Percentiles rank a stretch among this genome's conserved stretches.
These are phyloP conservation scores for Salmacisia buchloeana DNA, from an alignment of 1,284 basidiomycete species.

Conservation along the genomic window DNA sequence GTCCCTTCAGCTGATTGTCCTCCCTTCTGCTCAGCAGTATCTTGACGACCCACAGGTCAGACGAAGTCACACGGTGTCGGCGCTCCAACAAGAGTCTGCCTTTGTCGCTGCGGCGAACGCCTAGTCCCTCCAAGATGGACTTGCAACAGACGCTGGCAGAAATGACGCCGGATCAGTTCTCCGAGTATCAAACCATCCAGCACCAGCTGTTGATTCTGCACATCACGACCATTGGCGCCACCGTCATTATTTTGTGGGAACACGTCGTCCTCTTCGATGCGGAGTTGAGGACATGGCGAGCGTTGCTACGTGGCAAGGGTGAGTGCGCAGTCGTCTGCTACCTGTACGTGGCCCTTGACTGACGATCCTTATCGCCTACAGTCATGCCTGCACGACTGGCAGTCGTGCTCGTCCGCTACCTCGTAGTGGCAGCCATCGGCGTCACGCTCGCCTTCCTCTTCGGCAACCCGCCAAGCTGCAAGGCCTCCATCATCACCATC, in stretches of 20 bases:
- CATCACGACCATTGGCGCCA: not conserved
- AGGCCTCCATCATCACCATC: not conserved
- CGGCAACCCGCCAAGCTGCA: not conserved
- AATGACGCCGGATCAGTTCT: not conserved
- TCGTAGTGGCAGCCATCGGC: not conserved
- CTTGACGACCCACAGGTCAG: no score
- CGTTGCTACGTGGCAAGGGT: not conserved
- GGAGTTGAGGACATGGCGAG: slow-evolving; percentile 1
- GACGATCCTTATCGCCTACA: not conserved
- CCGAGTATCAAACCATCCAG: not conserved
- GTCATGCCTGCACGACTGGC: slow-evolving; percentile 3
- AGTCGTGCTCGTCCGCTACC: not conserved
- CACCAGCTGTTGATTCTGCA: not conserved
- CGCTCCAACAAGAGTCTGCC: no score
- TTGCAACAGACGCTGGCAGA: not conserved
- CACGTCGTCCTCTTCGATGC: not conserved
- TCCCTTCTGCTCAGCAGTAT: no score
- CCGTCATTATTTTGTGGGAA: slow-evolving; percentile 6
- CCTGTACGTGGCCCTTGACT: not conserved
- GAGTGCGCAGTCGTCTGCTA: not conserved
- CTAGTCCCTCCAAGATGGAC: no score
- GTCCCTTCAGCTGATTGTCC: no score
- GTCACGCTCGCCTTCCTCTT: not conserved
- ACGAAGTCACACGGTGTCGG: no score
- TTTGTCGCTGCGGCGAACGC: no score